Evolutionary conservation across 2,329 filamentous ascomycete genomes (phyloP).

Genomic region (Chrysoporthe austroafricana): DNA sequence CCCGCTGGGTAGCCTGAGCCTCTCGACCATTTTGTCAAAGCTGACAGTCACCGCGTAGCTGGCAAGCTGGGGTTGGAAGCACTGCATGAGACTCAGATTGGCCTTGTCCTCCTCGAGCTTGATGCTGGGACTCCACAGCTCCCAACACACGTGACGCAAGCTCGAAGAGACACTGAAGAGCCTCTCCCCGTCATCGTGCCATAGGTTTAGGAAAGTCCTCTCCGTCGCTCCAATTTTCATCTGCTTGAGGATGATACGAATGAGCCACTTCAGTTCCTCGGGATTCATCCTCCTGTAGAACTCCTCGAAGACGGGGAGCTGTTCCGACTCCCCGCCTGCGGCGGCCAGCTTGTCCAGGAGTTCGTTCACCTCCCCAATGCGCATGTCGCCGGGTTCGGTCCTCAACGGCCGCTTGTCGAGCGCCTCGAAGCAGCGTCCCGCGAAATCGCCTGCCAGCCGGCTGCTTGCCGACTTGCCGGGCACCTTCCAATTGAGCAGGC

Average conservation of each 20-base stretch:
- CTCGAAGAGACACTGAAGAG: conserved; percentile 92
- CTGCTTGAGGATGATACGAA: conserved; percentile 86
- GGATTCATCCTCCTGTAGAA: conserved; percentile 94
- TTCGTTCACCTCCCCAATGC: conserved; percentile 86
- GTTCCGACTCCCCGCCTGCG: conserved; percentile 79
- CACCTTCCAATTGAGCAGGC: conserved; percentile 88
- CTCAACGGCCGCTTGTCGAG: conserved; percentile 82
- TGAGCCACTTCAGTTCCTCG: conserved; percentile 91
- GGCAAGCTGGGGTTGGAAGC: conserved; percentile 93
- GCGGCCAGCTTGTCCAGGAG: conserved; percentile 78
- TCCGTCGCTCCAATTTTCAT: conserved; percentile 79
- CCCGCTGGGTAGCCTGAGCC: conserved; percentile 66
- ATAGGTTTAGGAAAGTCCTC: conserved; percentile 82
- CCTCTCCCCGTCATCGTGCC: conserved; percentile 77
- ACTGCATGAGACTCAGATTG: conserved; percentile 84
- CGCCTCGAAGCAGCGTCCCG: conserved; percentile 84
- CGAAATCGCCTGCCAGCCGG: conserved; percentile 85
- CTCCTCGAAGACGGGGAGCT: conserved; percentile 76
- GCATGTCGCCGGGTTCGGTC: conserved; percentile 75
- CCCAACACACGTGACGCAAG: conserved; percentile 91
- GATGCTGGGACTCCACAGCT: conserved; percentile 74
- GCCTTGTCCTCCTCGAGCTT: conserved; percentile 76
- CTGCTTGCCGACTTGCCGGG: conserved; percentile 69
- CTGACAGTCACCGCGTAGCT: conserved; percentile 80
- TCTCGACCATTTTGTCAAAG: conserved; percentile 78